These are phyloP conservation scores for Zalaria sp. DNA, from an alignment of 2,329 filamentous ascomycete genomes.

Conservation along the genomic window DNA sequence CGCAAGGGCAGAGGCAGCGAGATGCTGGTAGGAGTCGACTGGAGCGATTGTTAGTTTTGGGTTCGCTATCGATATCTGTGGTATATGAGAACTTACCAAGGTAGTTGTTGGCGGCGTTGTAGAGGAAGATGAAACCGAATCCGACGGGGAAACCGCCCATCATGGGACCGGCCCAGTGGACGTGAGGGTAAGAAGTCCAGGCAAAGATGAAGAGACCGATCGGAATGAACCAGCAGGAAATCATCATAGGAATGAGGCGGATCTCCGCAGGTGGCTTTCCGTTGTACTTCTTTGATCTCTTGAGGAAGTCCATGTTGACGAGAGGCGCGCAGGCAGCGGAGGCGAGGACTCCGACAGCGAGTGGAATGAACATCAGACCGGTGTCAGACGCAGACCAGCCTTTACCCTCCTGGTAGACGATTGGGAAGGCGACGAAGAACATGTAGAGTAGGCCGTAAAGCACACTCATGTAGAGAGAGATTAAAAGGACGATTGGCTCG, in stretches of 20 bases:
- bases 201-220: slow-evolving; percentile 54
- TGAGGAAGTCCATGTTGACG: slow-evolving; percentile 72
- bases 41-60: too few species aligned
- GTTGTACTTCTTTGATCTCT: slow-evolving; percentile 44
- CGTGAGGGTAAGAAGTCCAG: slow-evolving; percentile 50
- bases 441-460: slow-evolving; percentile 63
- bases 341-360: slow-evolving; percentile 61
- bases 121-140: slow-evolving; percentile 19
- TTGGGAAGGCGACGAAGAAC: slow-evolving; percentile 53
- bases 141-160: slow-evolving; percentile 17
- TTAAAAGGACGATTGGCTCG: slow-evolving; percentile 74
- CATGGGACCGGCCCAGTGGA: slow-evolving; percentile 56
- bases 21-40: slow-evolving; percentile 53
- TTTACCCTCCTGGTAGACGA: slow-evolving; percentile 66
- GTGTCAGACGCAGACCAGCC: slow-evolving; percentile 60
- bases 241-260: slow-evolving; percentile 62
- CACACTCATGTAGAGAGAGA: slow-evolving; percentile 75
- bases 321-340: slow-evolving; percentile 33
- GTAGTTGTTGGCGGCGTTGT: slow-evolving; percentile 26
- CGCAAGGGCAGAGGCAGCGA: slow-evolving; percentile 46
- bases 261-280: slow-evolving; percentile 64
- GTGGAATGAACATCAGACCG: slow-evolving; percentile 75
- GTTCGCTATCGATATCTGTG: too few species aligned
- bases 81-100: slow-evolving; percentile 9
- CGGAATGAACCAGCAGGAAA: slow-evolving; percentile 44